Percentiles rank a stretch among this genome's conserved stretches.
These are phyloP conservation scores for Neonectria punicea DNA, from an alignment of 2,329 filamentous ascomycete species.

Conservation along the genomic window DNA sequence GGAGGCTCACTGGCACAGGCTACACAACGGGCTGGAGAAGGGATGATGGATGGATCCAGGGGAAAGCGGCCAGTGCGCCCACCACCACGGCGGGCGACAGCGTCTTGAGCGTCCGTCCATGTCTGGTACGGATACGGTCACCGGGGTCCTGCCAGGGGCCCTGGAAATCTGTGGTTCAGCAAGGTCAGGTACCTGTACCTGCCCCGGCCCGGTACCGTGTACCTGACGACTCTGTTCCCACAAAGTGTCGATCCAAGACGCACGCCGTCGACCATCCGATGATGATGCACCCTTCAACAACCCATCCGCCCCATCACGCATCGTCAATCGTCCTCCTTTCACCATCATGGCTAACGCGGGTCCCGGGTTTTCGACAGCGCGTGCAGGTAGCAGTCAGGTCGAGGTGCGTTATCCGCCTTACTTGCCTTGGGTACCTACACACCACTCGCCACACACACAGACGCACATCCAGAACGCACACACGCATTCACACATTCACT, in stretches of 20 bases:
- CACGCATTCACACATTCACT: not conserved
- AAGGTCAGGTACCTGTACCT: not conserved
- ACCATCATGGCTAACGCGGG: not conserved
- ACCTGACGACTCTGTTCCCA: slow-evolving; percentile 2
- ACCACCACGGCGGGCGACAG: slow-evolving; percentile 16
- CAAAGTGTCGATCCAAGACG: slow-evolving; percentile 13
- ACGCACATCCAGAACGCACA: slow-evolving; percentile 7
- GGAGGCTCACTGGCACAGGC: not conserved
- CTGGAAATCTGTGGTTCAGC: not conserved
- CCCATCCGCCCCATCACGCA: not conserved
- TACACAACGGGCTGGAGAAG: not conserved
- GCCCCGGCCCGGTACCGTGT: not conserved
- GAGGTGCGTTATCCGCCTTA: not conserved
- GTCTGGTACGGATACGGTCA: slow-evolving; percentile 5
- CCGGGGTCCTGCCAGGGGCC: slow-evolving; percentile 12
- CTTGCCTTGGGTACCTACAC: slow-evolving; percentile 18
- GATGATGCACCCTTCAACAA: slow-evolving; percentile 31
- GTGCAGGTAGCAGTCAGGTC: not conserved
- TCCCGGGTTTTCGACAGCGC: not conserved
- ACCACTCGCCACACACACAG: slow-evolving; percentile 1
- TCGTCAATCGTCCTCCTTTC: not conserved
- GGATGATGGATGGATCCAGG: slow-evolving; percentile 6
- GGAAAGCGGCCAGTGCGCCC: slow-evolving; percentile 16
- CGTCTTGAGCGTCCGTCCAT: not conserved
- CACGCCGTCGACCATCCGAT: slow-evolving; percentile 22